phyloP scores from a whole-genome alignment of 352 stramenopile genomes.

The Phytophthora idaei region DNA sequence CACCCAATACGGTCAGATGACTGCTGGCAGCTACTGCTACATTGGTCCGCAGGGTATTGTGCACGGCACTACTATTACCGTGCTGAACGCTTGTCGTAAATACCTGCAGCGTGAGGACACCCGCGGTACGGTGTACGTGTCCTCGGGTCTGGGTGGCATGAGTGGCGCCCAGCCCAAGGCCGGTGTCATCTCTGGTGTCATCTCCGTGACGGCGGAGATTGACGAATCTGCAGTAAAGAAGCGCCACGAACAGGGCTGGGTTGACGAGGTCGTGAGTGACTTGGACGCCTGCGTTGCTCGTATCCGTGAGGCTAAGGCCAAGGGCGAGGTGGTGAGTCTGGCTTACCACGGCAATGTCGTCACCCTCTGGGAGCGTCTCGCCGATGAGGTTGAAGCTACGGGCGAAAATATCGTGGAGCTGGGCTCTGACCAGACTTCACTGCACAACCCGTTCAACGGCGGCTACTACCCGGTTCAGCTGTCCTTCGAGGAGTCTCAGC shows the following conservation, averaged over 20 bases:
- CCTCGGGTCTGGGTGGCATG: constrained; percentile 87
- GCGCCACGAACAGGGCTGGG: constrained; percentile 85
- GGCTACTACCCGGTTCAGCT: constrained; percentile 90
- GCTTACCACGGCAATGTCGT: constrained; percentile 90
- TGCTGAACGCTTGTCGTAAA: constrained; percentile 90
- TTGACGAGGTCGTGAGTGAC: constrained; percentile 80
- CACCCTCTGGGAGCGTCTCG: constrained; percentile 84
- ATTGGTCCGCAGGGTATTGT: constrained; percentile 91
- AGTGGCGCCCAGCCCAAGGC: constrained; percentile 87
- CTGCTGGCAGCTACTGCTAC: constrained; percentile 91
- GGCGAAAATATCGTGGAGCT: constrained; percentile 85
- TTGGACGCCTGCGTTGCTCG: constrained; percentile 70
- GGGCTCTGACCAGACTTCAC: constrained; percentile 88
- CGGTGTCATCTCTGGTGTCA: constrained; percentile 83
- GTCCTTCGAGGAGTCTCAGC: constrained; percentile 80
- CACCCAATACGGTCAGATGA: constrained; percentile 91
- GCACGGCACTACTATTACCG: constrained; percentile 90
- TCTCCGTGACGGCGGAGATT: constrained; percentile 88
- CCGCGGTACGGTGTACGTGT: constrained; percentile 85
- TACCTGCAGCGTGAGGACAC: constrained; percentile 78
- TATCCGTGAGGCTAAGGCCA: constrained; percentile 58
- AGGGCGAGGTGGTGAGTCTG: constrained; percentile 77
- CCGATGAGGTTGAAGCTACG: constrained; percentile 65
- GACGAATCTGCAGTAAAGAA: constrained; percentile 82
- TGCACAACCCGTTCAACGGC: constrained; percentile 91